phyloP scores from a whole-genome alignment of 1,139 yeast species.

The Hemisphaericaspora lyxosophila region DNA sequence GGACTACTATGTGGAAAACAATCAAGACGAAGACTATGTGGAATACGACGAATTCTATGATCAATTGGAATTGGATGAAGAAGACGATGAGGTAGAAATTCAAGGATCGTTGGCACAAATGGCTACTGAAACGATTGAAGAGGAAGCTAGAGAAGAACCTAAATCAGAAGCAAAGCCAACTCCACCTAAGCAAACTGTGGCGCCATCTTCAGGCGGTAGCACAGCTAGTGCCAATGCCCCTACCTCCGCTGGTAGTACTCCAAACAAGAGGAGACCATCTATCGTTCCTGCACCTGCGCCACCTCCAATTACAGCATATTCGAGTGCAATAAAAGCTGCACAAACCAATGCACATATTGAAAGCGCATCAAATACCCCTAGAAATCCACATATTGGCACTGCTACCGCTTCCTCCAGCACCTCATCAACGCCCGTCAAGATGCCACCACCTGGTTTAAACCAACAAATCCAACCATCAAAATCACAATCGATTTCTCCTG shows the following conservation, averaged over 20 bases:
- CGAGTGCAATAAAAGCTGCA: slow-evolving; percentile 23
- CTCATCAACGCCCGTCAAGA: slow-evolving; percentile 16
- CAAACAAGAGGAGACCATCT: slow-evolving; percentile 12
- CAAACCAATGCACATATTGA: slow-evolving; percentile 10
- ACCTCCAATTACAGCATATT: slow-evolving; percentile 23
- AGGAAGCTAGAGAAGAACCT: slow-evolving; percentile 12
- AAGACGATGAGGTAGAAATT: slow-evolving; percentile 41
- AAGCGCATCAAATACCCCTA: slow-evolving; percentile 12
- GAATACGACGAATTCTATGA: slow-evolving; percentile 96
- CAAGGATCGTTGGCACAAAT: slow-evolving; percentile 29
- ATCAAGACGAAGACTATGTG: slow-evolving; percentile 92
- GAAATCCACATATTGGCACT: slow-evolving; percentile 9
- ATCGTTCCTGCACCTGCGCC: slow-evolving; percentile 18
- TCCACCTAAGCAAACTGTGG: not conserved
- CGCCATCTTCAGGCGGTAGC: slow-evolving; percentile 5
- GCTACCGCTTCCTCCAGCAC: slow-evolving; percentile 8
- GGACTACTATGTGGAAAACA: slow-evolving; percentile 90
- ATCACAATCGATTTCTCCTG: slow-evolving; percentile 34
- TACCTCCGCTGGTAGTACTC: slow-evolving; percentile 4
- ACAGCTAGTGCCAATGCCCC: slow-evolving; percentile 2
- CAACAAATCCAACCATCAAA: slow-evolving; percentile 22
- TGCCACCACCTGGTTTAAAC: slow-evolving; percentile 27
- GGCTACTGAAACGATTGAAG: slow-evolving; percentile 26
- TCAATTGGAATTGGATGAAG: slow-evolving; percentile 75
- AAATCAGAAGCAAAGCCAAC: slow-evolving; percentile 6